Evolutionary conservation across 495 filamentous ascomycete species (phyloP), one percentile per base, ranked within the genome.

Genomic region (Cercophora newfieldiana): DNA sequence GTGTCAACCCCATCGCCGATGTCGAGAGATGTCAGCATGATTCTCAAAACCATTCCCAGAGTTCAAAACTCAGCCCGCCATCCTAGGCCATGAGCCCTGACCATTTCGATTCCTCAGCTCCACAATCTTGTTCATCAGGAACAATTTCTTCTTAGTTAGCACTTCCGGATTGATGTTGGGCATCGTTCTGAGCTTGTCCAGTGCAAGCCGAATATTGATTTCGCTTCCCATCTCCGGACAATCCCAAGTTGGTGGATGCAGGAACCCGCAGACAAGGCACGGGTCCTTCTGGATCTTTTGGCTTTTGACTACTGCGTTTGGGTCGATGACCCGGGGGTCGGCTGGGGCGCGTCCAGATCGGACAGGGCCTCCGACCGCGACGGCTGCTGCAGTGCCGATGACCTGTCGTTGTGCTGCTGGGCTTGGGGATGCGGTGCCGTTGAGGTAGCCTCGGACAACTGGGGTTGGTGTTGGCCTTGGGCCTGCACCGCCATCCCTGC

Each of bases 171-270:
- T n/a, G 12, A 33, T 5, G 25, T 44, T 53, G 18, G 25, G 31
- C 19, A 33, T 21, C n/a, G 16, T 29, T 54, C 61, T 50, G 14
- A 75, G 25, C 58, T 37, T 21, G 48, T 75, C 73, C 10, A 75
- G 53, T 7, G 68, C 69, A 22, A 75, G 22, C 26, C 73, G 47
- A 37, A 81, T 24, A 8, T 66, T 68, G 12, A 71, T 61, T 51
- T 78, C 72, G 0, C 66, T 72, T 51, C 49, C 61, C 51, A 76
- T 69, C 66, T 80, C 71, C 7, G 78, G 66, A 44, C 79, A 81
- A 12, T 67, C 58, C 49, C 66, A 65, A 14, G 30, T 58, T 7
- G 25, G 24, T 3, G 72, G 63, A 62, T 81, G 78, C 44, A 31
- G 30, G 66, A 50, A 66, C 8, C 21, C 63, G 44, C 79, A 81